Base-by-base conservation (phyloP, 371 early-diverging fungal species). In the Mucor piriformis region DNA sequence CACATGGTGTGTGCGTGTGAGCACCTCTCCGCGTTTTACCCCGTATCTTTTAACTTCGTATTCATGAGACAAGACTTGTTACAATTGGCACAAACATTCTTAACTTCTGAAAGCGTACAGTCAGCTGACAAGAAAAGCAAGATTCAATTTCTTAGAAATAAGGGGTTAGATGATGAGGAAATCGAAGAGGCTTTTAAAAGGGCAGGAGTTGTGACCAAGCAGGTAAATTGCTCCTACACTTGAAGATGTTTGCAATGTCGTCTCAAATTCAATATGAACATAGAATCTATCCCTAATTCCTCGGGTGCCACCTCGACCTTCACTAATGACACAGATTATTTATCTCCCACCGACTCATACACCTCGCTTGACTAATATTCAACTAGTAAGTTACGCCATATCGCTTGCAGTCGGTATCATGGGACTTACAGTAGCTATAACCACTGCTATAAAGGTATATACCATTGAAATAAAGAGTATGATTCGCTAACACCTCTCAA, bases 41-140 rank as follows among this genome's bases (percentile, higher is more conserved):
- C 16, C 6, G 16, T 20, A 25, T 21, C 12, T 46, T 5, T 18
- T 18, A 4, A 6, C 20, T 18, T 42, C n/a, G n/a, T 42, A 11
- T 43, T 12, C n/a, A 61, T 82, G 23, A 76, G 83, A 53, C 77
- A 85, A 55, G 79, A 81, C 35, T 59, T 82, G 58, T 48, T 87
- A 10, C 70, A 74, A 32, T 71, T 73, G 34, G 88, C 86, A 4
- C 69, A 82, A 0, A 72, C 79, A 2, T 85, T 87, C 59, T 51
- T 87, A 32, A 77, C 77, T 8, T 81, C 82, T 3, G 76, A 83
- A 24, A 81, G 74, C 18, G 79, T 84, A 3, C 74, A 73, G 40
- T 73, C 81, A 8, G 82, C 85, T 10, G 76, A 78, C 4, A 76
- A 70, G 24, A 64, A 76, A 24, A 87, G 84, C 47, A 87, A 87